Evolutionary conservation across 2,329 filamentous ascomycete species (phyloP), one percentile per base, ranked within the genome.

Genomic region (Magnaporthiopsis incrustans): DNA sequence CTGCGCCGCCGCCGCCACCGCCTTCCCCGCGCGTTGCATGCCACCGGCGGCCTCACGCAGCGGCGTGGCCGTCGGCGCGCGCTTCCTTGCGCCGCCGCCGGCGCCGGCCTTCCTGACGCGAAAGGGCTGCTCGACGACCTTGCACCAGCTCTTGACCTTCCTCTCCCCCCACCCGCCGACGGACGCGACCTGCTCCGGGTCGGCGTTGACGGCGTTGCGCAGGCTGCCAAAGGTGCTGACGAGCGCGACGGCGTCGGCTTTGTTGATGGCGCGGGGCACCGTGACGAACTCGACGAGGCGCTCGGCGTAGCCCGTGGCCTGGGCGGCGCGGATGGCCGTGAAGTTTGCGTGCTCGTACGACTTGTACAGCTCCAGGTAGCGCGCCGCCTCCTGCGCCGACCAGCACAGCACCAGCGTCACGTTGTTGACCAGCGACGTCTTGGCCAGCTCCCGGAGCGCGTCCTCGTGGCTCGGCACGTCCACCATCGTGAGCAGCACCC

Each of bases 391-490:
- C 65, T 91, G 89, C 22, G 94, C 91, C 7, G 90, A 94, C 95
- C 95, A 99, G 78, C 92, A 96, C 10, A 98, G 82, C 62, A 99
- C 88, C 15, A 99, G 77, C 1, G 95, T 99, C 57, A 97, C 85
- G 69, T 96, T 93, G 75, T 97, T 97, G 75, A 98, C 87, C 32
- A 98, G 77, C 18, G 90, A 93, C 2, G 93, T 96, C 75, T 98
- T 98, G 66, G 91, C 91, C 12, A 99, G 82, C 73, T 98, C 95
- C 69, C 90, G 91, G 62, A 99, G 77, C 4, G 88, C 85, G 65
- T 97, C 92, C 75, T 98, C 92, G 71, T 98, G 95, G 72, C 96
- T 97, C 30, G 89, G 86, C 63, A 99, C 97, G 75, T 99, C 95
- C 32, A 98, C 93, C 85, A 98, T 92, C 26, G 89, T 88, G 61